Conservation (phyloP, 495 filamentous ascomycete species). For the Entonaema liquescens region DNA sequence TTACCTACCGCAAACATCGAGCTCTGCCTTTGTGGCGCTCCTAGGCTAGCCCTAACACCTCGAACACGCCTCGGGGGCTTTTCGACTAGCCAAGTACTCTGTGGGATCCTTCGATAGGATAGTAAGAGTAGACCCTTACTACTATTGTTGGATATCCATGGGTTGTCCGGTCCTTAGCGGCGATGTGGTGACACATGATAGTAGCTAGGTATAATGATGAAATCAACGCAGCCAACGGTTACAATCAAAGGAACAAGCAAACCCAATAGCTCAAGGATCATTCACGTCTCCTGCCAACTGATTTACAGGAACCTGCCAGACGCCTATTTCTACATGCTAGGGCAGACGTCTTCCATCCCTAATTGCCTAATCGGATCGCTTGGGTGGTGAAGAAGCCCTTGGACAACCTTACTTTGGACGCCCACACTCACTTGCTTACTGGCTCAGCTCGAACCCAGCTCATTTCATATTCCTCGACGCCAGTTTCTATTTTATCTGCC, state of each 20-base stretch:
- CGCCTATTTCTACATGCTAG: constrained; percentile 38
- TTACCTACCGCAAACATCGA: constrained; percentile 23
- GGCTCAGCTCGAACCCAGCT: constrained; percentile 15
- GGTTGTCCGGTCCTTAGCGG: constrained; percentile 21
- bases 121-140: constrained; percentile 4
- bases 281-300: constrained; percentile 22
- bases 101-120: constrained; percentile 2
- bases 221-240: constrained; percentile 38
- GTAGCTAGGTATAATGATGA: constrained; percentile 34
- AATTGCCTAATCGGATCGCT: constrained; percentile 35
- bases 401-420: constrained; percentile 10
- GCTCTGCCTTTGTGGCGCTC: constrained; percentile 24
- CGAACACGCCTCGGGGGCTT: constrained; percentile 23
- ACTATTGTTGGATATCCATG: constrained; percentile 34
- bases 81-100: constrained; percentile 13
- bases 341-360: constrained; percentile 8
- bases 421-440: constrained; percentile 17
- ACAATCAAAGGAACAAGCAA: constrained; percentile 35
- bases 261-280: constrained; percentile 27
- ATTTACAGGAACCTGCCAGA: constrained; percentile 36
- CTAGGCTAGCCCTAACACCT: constrained; percentile 18
- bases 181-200: constrained; percentile 38
- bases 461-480: constrained; percentile 28
- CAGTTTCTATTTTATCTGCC: constrained; percentile 30
- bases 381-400: constrained; percentile 17